These are phyloP conservation scores for Alliaria petiolata DNA, from an alignment of 345 rosid species.

Conservation along the genomic window DNA sequence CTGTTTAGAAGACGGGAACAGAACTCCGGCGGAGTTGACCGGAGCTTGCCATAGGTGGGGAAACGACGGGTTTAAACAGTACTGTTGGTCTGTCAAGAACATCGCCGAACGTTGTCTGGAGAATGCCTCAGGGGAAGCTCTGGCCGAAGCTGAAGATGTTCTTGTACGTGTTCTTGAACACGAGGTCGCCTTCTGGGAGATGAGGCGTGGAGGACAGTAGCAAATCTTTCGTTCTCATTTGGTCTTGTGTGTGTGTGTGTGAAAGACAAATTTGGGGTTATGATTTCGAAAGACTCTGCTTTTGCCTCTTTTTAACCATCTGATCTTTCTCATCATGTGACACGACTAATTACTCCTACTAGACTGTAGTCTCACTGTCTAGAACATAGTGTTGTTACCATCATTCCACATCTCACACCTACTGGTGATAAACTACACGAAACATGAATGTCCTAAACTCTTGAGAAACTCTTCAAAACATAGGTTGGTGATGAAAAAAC, in stretches of 20 bases:
- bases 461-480: too few species aligned
- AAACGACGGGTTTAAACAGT: constrained; percentile 50
- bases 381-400: too few species aligned
- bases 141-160: constrained; percentile 46
- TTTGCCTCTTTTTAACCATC: not conserved
- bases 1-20: constrained; percentile 59
- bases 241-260: not conserved
- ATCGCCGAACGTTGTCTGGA: constrained; percentile 50
- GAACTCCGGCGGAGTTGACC: constrained; percentile 45
- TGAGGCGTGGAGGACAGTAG: constrained; percentile 45
- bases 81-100: constrained; percentile 49
- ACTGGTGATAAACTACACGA: too few species aligned
- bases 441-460: too few species aligned
- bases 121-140: constrained; percentile 45
- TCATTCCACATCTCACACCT: too few species aligned
- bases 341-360: not conserved
- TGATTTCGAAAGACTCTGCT: not conserved
- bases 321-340: not conserved
- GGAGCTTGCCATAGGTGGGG: constrained; percentile 90
- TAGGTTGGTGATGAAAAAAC: too few species aligned
- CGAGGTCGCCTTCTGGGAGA: constrained; percentile 79
- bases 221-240: not conserved
- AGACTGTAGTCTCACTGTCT: too few species aligned
- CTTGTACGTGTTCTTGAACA: constrained; percentile 55
- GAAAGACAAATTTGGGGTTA: not conserved